Conservation (phyloP, 148 eudicot genomes). For the Tetragonia tetragonoides region DNA sequence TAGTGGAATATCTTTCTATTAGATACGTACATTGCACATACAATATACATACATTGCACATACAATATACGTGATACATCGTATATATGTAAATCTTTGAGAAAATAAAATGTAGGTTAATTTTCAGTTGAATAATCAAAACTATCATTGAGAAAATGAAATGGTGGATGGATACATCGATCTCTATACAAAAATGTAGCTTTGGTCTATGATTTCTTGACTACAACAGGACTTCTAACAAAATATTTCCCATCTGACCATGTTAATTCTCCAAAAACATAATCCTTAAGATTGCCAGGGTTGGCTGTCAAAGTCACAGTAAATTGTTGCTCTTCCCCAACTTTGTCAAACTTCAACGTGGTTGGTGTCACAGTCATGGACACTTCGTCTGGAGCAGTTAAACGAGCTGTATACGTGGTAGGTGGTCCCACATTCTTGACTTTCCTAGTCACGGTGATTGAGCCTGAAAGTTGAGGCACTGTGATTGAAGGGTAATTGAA, state of each 20-base stretch:
- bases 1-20: too few species aligned
- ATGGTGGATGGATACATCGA: too few species aligned
- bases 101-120: too few species aligned
- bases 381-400: constrained; percentile 35
- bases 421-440: constrained; percentile 65
- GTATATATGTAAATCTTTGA: too few species aligned
- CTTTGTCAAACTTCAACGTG: constrained; percentile 32
- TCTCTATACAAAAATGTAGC: too few species aligned
- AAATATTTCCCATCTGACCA: constrained; percentile 66
- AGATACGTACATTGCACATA: too few species aligned
- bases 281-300: not conserved
- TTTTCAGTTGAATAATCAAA: too few species aligned
- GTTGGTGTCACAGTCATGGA: constrained; percentile 41
- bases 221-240: constrained; percentile 62
- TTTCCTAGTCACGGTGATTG: constrained; percentile 43
- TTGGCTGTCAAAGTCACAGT: constrained; percentile 33
- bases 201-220: not conserved
- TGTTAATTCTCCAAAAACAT: constrained; percentile 45
- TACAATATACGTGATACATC: too few species aligned
- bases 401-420: constrained; percentile 32
- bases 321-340: constrained; percentile 52
- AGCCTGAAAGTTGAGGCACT: constrained; percentile 38
- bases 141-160: too few species aligned
- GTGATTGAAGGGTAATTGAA: constrained; percentile 62
- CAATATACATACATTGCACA: too few species aligned